phyloP scores from a whole-genome alignment of 148 eudicot genomes.

The Chenopodium formosanum region DNA sequence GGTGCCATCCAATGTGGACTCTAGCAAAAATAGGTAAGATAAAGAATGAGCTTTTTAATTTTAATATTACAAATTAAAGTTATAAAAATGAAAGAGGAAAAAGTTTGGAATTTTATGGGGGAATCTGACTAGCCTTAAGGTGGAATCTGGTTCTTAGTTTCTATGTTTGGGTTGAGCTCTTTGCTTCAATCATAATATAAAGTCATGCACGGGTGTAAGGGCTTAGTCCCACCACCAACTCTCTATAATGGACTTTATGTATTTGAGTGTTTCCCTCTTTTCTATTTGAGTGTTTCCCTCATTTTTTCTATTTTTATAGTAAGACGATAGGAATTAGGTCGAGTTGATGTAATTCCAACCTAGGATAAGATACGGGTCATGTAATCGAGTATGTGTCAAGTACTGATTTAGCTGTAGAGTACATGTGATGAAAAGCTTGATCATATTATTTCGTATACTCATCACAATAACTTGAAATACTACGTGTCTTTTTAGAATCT shows the following conservation, averaged over 20 bases:
- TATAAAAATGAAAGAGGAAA: neutral
- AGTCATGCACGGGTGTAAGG: conserved; percentile 8
- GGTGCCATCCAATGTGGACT: conserved; percentile 13
- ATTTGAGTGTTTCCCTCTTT: too few relatives aligned
- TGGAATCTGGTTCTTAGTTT: neutral
- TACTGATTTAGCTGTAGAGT: too few relatives aligned
- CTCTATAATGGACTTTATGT: neutral
- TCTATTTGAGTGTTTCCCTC: too few relatives aligned
- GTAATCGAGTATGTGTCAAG: too few relatives aligned
- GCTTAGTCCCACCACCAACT: neutral
- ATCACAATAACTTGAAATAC: too few relatives aligned
- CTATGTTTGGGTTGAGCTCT: neutral
- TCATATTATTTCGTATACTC: too few relatives aligned
- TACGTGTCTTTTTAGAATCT: too few relatives aligned
- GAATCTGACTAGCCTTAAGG: conserved; percentile 1
- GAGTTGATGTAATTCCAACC: neutral
- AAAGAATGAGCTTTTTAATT: neutral
- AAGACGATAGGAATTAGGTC: neutral
- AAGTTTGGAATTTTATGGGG: neutral
- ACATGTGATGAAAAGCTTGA: too few relatives aligned
- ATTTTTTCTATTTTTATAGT: too few relatives aligned
- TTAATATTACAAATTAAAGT: neutral
- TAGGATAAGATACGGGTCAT: too few relatives aligned
- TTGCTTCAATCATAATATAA: neutral
- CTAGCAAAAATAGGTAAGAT: neutral